These are phyloP conservation scores for Ustilago trichophora DNA, from an alignment of 1,284 basidiomycete species.

Conservation along the genomic window DNA sequence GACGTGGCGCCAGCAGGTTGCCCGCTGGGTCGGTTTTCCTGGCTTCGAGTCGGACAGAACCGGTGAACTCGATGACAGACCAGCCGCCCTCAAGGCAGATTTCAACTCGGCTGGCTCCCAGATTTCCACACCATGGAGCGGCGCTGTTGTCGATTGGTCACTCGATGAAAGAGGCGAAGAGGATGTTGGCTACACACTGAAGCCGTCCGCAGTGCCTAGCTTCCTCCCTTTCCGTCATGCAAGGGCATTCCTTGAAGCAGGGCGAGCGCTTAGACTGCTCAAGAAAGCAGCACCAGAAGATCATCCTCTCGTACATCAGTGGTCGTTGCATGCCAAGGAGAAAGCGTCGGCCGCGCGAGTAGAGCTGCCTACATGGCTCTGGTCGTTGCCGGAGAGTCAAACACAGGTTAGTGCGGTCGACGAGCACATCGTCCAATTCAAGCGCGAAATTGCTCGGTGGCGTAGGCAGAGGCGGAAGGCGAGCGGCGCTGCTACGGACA, in stretches of 20 bases:
- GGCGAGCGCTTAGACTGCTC: slow-evolving; percentile 47
- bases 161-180: slow-evolving; percentile 50
- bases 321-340: slow-evolving; percentile 11
- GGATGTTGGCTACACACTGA: slow-evolving; percentile 51
- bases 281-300: slow-evolving; percentile 48
- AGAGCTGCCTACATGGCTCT: slow-evolving; percentile 43
- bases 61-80: slow-evolving; percentile 31
- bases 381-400: slow-evolving; percentile 13
- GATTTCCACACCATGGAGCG: slow-evolving; percentile 42
- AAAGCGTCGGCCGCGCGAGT: not conserved
- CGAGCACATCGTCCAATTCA: slow-evolving; percentile 25
- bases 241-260: slow-evolving; percentile 48
- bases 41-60: slow-evolving; percentile 34
- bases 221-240: slow-evolving; percentile 42
- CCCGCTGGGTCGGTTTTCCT: slow-evolving; percentile 53
- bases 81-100: slow-evolving; percentile 1
- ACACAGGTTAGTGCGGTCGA: slow-evolving; percentile 11
- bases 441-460: slow-evolving; percentile 38
- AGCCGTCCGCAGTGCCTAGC: slow-evolving; percentile 44
- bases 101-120: not conserved
- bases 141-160: slow-evolving; percentile 48
- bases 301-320: slow-evolving; percentile 47
- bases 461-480: slow-evolving; percentile 23
- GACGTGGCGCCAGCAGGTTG: slow-evolving; percentile 43
- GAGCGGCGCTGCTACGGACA: not conserved